phyloP scores from a whole-genome alignment of 164 flowering plant species.

The Vitis riparia region DNA sequence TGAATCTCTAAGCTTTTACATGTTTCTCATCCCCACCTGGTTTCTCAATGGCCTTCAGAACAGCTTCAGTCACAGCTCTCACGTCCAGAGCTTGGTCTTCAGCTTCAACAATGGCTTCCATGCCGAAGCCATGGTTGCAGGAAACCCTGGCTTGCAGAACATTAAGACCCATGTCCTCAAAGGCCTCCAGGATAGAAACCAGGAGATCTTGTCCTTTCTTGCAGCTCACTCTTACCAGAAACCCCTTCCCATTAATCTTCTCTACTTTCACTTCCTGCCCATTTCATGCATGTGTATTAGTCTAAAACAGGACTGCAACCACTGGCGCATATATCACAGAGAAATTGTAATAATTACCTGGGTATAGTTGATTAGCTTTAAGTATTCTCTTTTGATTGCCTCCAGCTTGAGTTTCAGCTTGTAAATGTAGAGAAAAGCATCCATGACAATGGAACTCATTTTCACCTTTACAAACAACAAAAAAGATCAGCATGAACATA shows the following conservation, averaged over 20 bases:
- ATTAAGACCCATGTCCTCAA: constrained; percentile 50
- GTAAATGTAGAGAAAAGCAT: constrained; percentile 39
- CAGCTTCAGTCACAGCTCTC: constrained; percentile 23
- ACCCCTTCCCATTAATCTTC: constrained; percentile 34
- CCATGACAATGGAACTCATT: constrained; percentile 33
- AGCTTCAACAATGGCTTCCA: constrained; percentile 55
- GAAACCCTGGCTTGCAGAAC: constrained; percentile 56
- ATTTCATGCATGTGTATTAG: too few species aligned
- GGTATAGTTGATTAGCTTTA: constrained; percentile 22
- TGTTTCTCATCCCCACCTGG: constrained; percentile 2
- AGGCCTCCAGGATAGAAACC: constrained; percentile 47
- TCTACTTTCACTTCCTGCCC: constrained; percentile 56
- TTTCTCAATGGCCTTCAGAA: constrained; percentile 33
- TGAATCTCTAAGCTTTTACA: background rate
- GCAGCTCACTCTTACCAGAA: constrained; percentile 37
- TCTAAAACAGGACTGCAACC: too few species aligned
- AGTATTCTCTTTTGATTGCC: constrained; percentile 32
- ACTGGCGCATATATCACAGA: background rate
- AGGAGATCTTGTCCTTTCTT: constrained; percentile 38
- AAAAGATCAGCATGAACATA: background rate
- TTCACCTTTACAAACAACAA: constrained; percentile 31
- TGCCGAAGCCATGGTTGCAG: constrained; percentile 35
- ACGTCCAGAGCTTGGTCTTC: constrained; percentile 26
- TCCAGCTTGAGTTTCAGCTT: constrained; percentile 41
- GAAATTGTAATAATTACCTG: constrained; percentile 14